These are phyloP conservation scores for Plantago ovata DNA, from an alignment of 257 asterid species.

Conservation along the genomic window DNA sequence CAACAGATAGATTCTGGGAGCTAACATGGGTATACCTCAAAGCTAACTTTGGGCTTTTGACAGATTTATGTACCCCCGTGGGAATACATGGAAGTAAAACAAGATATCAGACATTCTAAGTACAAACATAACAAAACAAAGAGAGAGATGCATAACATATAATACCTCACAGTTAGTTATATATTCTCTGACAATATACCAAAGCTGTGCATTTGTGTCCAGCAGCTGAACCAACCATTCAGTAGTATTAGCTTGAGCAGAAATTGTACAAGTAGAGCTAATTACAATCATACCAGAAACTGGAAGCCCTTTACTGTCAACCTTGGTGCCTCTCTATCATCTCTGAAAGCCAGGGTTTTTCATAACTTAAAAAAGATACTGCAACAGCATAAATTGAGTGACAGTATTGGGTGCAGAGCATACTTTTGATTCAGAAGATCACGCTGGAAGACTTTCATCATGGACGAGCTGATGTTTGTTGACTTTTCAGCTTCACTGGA, in stretches of 20 bases:
- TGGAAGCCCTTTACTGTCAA: conserved; percentile 98
- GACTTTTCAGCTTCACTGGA: conserved; percentile 79
- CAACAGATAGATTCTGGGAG: too few species aligned
- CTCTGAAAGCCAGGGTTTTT: conserved; percentile 54
- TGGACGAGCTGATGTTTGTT: conserved; percentile 81
- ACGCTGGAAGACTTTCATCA: conserved; percentile 95
- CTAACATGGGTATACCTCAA: too few species aligned
- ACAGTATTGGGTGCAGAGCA: conserved; percentile 19
- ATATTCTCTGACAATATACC: conserved; percentile 98
- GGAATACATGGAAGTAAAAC: background rate
- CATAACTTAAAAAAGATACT: conserved; percentile 18
- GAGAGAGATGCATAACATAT: conserved; percentile 14
- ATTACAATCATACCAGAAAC: conserved; percentile 68
- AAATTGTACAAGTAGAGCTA: conserved; percentile 22
- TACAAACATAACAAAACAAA: background rate
- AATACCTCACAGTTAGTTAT: conserved; percentile 88
- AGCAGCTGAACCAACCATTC: conserved; percentile 60
- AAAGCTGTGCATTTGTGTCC: conserved; percentile 98
- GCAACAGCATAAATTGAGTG: conserved; percentile 12
- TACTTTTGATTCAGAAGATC: conserved; percentile 94
- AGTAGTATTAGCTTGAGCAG: conserved; percentile 33
- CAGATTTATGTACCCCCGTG: background rate
- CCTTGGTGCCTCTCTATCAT: conserved; percentile 73
- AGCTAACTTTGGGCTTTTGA: too few species aligned
- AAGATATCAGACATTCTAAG: background rate